Evolutionary conservation across 169 alveolate species (phyloP).

Genomic region (Ichthyophthirius multifiliis): DNA sequence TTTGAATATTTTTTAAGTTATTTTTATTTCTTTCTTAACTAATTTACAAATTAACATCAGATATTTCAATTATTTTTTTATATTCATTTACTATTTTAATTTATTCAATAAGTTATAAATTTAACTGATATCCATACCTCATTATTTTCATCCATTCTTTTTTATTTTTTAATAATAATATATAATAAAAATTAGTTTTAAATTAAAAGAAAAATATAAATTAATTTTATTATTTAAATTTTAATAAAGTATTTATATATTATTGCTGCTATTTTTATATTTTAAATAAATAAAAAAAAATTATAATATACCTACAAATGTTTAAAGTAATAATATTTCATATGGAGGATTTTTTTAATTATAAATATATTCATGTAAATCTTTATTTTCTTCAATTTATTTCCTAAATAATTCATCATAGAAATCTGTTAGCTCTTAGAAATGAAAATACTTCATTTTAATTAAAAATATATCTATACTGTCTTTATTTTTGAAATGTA

Average conservation of each 20-base stretch:
- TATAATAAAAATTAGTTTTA: no score
- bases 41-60: no score
- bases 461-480: background rate
- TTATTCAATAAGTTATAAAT: background rate
- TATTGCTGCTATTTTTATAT: no score
- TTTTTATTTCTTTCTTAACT: no score
- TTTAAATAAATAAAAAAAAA: no score
- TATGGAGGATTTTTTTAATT: background rate
- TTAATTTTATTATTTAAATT: no score
- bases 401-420: background rate
- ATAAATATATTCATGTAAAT: background rate
- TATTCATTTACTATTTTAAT: background rate
- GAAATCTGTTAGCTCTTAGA: background rate
- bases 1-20: no score
- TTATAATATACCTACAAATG: no score
- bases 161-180: no score
- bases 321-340: background rate
- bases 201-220: no score
- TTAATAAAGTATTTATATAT: no score
- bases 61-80: background rate
- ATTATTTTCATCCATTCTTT: conserved; percentile 9
- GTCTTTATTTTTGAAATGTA: background rate
- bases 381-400: background rate
- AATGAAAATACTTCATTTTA: background rate
- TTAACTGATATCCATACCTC: background rate